Evolutionary conservation across 2,329 filamentous ascomycete species (phyloP).

Genomic region (Microascus cirrosus): DNA sequence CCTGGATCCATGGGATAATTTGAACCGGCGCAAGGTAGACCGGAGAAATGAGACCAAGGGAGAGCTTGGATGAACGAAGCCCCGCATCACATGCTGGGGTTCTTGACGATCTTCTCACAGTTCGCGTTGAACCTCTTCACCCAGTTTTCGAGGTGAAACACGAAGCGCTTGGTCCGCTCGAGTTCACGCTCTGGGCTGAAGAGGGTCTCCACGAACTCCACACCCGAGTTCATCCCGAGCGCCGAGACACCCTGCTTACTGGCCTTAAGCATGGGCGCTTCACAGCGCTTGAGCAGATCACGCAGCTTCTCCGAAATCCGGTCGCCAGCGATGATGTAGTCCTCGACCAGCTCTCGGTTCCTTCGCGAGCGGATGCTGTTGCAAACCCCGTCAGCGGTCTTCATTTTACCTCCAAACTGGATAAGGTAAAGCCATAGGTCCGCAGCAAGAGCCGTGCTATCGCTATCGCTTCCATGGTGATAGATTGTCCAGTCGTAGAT

Average conservation of each 20-base stretch:
- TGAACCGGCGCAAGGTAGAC: not conserved
- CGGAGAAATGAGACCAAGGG: not conserved
- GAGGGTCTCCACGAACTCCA: constrained; percentile 91
- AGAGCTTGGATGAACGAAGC: not conserved
- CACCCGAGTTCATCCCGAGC: constrained; percentile 84
- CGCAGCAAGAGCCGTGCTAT: constrained; percentile 82
- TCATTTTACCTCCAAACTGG: constrained; percentile 86
- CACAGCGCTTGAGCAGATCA: constrained; percentile 79
- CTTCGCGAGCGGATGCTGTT: constrained; percentile 61
- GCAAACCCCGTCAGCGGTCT: constrained; percentile 72
- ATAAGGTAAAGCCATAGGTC: constrained; percentile 94
- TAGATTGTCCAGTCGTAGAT: constrained; percentile 99
- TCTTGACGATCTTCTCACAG: constrained; percentile 74
- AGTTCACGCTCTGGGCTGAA: constrained; percentile 88
- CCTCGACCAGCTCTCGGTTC: constrained; percentile 70
- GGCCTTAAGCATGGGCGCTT: constrained; percentile 89
- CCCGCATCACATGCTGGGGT: constrained; percentile 40
- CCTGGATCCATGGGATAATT: not conserved
- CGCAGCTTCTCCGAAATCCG: constrained; percentile 77
- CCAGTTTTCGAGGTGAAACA: constrained; percentile 81
- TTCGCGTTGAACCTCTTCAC: constrained; percentile 92
- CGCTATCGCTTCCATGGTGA: constrained; percentile 68
- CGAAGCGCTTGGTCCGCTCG: constrained; percentile 82
- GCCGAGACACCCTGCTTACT: constrained; percentile 54
- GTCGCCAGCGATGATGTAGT: constrained; percentile 84